A percentile compares a stretch with the other conserved stretches of the same genome.
Conservation (phyloP, 2,329 filamentous ascomycete species). For the Fusarium kyushuense region DNA sequence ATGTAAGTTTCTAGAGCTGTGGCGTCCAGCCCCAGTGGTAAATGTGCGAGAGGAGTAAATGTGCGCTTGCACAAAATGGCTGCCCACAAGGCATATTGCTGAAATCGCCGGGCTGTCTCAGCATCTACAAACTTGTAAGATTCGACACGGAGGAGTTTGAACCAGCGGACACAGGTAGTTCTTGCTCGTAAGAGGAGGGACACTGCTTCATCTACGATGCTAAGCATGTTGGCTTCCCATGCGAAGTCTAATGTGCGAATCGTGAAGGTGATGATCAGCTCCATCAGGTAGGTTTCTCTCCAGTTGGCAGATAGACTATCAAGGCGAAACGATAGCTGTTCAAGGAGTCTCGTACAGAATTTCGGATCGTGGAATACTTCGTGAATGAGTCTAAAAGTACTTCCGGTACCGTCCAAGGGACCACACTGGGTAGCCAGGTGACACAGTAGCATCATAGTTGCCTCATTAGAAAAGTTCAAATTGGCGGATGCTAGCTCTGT, state of each 20-base stretch:
- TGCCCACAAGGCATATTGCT: slow-evolving; percentile 64
- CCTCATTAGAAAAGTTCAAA: slow-evolving; percentile 71
- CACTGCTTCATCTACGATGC: slow-evolving; percentile 2
- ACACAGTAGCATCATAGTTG: slow-evolving; percentile 62
- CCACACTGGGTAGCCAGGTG: slow-evolving; percentile 68
- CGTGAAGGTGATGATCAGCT: slow-evolving; percentile 65
- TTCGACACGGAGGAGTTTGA: slow-evolving; percentile 59
- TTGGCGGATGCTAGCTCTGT: slow-evolving; percentile 64
- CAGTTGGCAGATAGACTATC: slow-evolving; percentile 66
- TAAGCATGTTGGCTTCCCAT: slow-evolving; percentile 9
- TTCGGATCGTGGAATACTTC: slow-evolving; percentile 59
- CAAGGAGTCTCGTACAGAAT: slow-evolving; percentile 63
- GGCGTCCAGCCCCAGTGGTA: slow-evolving; percentile 12
- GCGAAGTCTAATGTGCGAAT: slow-evolving; percentile 53
- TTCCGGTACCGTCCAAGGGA: slow-evolving; percentile 51
- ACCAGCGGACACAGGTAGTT: slow-evolving; percentile 62
- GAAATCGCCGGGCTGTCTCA: slow-evolving; percentile 51
- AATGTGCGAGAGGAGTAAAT: slow-evolving; percentile 39
- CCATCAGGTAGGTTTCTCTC: slow-evolving; percentile 70
- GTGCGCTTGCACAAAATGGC: slow-evolving; percentile 66
- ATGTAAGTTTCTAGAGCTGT: slow-evolving; percentile 34
- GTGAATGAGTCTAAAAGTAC: slow-evolving; percentile 60
- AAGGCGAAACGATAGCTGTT: slow-evolving; percentile 60
- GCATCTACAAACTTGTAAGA: slow-evolving; percentile 55
- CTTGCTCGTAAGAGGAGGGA: slow-evolving; percentile 31